Evolutionary conservation across 345 rosid genomes (phyloP).

Genomic region (Ceriops tagal): DNA sequence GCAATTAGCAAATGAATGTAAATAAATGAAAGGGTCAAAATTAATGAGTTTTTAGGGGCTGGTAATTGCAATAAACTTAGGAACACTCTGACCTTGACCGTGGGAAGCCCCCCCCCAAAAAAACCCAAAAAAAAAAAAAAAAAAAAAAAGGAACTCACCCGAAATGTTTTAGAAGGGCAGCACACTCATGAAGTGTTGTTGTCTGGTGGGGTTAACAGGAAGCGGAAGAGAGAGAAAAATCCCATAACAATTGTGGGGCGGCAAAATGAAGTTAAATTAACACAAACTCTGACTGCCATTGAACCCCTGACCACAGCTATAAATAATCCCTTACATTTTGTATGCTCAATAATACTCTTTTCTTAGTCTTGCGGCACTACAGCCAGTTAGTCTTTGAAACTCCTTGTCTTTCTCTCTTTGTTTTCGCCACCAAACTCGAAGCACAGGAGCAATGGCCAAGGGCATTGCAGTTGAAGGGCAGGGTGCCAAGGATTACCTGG

Average conservation of each 20-base stretch:
- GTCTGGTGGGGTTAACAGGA: constrained; percentile 2
- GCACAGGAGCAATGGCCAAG: constrained; percentile 24
- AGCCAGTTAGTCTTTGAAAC: too few species aligned
- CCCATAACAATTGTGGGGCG: constrained; percentile 3
- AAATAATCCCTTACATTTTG: not conserved
- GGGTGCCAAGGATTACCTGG: constrained; percentile 37
- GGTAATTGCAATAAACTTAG: too few species aligned
- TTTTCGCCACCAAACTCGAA: not conserved
- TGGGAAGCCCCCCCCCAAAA: too few species aligned
- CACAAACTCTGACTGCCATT: not conserved
- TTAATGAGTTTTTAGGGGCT: too few species aligned
- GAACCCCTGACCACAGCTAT: not conserved
- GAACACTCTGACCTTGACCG: too few species aligned
- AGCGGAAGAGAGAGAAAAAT: not conserved
- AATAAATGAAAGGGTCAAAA: too few species aligned
- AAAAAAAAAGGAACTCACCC: not conserved
- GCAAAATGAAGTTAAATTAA: constrained; percentile 2
- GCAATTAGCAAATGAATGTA: too few species aligned
- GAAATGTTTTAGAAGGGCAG: not conserved
- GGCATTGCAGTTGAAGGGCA: constrained; percentile 27
- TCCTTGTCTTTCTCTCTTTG: not conserved
- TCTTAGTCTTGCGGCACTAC: too few species aligned
- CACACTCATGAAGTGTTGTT: not conserved
- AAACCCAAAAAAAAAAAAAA: too few species aligned
- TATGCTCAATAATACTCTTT: not conserved